Percentiles rank a stretch among this genome's conserved stretches.
Evolutionary conservation across 495 filamentous ascomycete species (phyloP).

Genomic region (Emericellopsis terricola): DNA sequence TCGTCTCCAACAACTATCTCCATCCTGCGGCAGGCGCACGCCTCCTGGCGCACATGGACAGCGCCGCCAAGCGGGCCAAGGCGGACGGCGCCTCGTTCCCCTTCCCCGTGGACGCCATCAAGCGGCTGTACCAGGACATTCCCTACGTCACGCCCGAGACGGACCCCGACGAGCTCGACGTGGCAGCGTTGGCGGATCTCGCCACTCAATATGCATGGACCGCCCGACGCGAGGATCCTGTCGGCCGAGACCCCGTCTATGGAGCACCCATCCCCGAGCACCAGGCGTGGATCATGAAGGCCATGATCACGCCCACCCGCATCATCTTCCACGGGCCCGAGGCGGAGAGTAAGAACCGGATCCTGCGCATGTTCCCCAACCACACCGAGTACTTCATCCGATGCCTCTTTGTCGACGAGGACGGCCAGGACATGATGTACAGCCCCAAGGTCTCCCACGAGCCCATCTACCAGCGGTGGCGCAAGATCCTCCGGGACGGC

Average conservation of each 20-base stretch:
- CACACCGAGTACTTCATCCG: slow-evolving; percentile 50
- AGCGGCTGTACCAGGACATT: slow-evolving; percentile 26
- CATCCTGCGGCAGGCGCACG: slow-evolving; percentile 20
- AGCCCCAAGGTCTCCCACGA: slow-evolving; percentile 34
- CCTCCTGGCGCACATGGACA: slow-evolving; percentile 13
- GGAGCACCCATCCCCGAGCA: slow-evolving; percentile 10
- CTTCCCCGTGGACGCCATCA: slow-evolving; percentile 25
- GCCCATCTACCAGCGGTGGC: slow-evolving; percentile 34
- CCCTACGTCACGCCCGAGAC: slow-evolving; percentile 28
- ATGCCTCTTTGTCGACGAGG: slow-evolving; percentile 45
- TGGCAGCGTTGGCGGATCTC: slow-evolving; percentile 24
- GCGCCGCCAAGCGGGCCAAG: slow-evolving; percentile 4
- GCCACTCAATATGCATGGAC: no score
- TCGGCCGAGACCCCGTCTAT: slow-evolving; percentile 8
- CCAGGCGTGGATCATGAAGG: slow-evolving; percentile 33
- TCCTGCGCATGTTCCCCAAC: slow-evolving; percentile 49
- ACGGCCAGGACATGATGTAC: slow-evolving; percentile 42
- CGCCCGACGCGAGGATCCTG: no score
- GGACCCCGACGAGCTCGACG: slow-evolving; percentile 23
- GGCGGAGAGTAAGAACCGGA: slow-evolving; percentile 51
- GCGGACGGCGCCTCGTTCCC: slow-evolving; percentile 5
- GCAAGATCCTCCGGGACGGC: slow-evolving; percentile 31
- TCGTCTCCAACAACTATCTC: slow-evolving; percentile 33
- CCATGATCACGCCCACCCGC: slow-evolving; percentile 48
- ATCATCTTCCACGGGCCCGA: slow-evolving; percentile 53